Evolutionary conservation across 306 rosid species (phyloP), one percentile per base, ranked within the genome.

Genomic region (Elaeagnus macrophylla): DNA sequence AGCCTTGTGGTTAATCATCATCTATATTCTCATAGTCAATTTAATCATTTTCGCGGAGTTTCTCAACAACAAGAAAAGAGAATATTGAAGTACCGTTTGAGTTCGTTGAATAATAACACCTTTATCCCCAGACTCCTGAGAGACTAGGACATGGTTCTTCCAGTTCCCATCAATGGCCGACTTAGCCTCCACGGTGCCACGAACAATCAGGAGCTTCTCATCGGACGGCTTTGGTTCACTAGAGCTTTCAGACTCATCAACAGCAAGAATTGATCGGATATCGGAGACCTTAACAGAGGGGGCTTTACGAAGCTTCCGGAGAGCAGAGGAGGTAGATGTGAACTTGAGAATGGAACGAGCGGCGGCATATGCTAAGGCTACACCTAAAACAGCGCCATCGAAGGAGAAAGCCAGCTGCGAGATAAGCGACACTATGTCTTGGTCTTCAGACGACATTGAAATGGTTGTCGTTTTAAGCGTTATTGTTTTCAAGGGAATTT

Each of bases 341-440:
- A 51, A 76, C 43, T 79, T 80, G 72, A 68, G 64, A 54, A 86
- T 39, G 55, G 91, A 64, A 38, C 83, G 89, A 5, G 70, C 73
- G 55, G 96, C 81, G 50, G 79, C 81, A 71, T 71, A 80, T 40
- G 96, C 93, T 9, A 84, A 48, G 64, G 86, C 74, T 4, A 77
- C 50, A 16, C 97, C 97, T 37, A 86, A 65, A 67, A 80, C 72
- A 72, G 99, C 99, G 38, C 97, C 96, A 69, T 91, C 93, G 42
- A 72, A 73, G 57, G 93, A 91, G 13, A 84, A 61, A 14, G 78
- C 90, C 9, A 91, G 62, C 16, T 77, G 87, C 9, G 93, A 74
- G 39, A 87, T 44, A 7, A 91, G 76, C n/a, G 99, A 79, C 1
- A 57, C 66, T 6, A 91, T 50, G 69, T 82, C 91, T 64, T 77